Base-by-base conservation (phyloP, 306 rosid species). In the Medicago arabica region DNA sequence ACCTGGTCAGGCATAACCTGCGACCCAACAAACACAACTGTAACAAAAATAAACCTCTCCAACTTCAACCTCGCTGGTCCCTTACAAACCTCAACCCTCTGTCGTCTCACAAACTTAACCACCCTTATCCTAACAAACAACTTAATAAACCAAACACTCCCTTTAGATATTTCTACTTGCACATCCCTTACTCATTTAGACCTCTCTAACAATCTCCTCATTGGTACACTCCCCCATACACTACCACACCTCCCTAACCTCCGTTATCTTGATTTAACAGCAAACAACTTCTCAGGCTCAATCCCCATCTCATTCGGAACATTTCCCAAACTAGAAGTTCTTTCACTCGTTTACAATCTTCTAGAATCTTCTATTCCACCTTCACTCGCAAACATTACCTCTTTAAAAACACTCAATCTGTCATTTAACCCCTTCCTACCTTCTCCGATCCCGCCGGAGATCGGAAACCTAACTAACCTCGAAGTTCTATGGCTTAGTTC, bases 171-270 rank as follows among this genome's bases (percentile, higher is more conserved):
- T 78, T 78, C 93, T 57, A 50, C 80, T 28, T 95, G 97, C 69
- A 55, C 19, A 6, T 36, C 16, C 19, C 92, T 95, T 72, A 17
- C 58, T 17, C 86, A 81, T 69, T 91, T 95, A 31, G 93, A 95
- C 87, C 91, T 95, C 65, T 50, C 96, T 12, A 92, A 95, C 82
- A 95, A 95, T 65, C 91, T 92, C 53, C 89, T 95, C 81, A 86
- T 93, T 13, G 97, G 98, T 13, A 0, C 81, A 4, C 90, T 95
- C 13, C 98, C 98, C 21, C 14, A 49, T 55, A 17, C 89, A 5
- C 60, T 95, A 0, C 8, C 97, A 2, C 80, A 71, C 49, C 81
- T 92, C 7, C 69, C 86, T 10, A 74, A 84, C 73, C 96, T 95
- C 67, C 75, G 47, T 6, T 49, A 88, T 82, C 82, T 95, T 18